Conservation (phyloP, 345 rosid species). For the Dipteronia sinensis region DNA sequence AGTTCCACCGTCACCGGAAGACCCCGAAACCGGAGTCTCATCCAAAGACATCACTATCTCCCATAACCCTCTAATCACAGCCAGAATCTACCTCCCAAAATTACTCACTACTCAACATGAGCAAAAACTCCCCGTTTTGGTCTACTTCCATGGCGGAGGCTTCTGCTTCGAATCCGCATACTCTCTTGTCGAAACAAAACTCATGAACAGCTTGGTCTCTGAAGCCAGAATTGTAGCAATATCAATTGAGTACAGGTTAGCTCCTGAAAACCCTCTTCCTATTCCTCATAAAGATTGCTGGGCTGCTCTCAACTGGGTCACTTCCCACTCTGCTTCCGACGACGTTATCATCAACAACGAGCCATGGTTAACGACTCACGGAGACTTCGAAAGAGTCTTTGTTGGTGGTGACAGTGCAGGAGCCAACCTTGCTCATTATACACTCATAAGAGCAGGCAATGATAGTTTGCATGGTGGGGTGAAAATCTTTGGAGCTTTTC, state of each 20-base stretch:
- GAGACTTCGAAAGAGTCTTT: slow-evolving; percentile 35
- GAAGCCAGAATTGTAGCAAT: slow-evolving; percentile 35
- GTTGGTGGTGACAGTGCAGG: slow-evolving; percentile 54
- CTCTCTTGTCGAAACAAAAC: slow-evolving; percentile 23
- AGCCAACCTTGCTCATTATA: slow-evolving; percentile 38
- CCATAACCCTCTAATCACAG: slow-evolving; percentile 29
- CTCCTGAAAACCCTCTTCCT: slow-evolving; percentile 50
- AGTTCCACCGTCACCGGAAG: slow-evolving; percentile 23
- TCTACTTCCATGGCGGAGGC: slow-evolving; percentile 52
- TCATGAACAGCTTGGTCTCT: slow-evolving; percentile 29
- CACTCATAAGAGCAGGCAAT: slow-evolving; percentile 31
- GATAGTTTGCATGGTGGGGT: slow-evolving; percentile 31
- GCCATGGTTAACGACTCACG: slow-evolving; percentile 42
- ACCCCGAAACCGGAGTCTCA: slow-evolving; percentile 42
- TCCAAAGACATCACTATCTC: slow-evolving; percentile 42
- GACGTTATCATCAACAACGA: slow-evolving; percentile 22
- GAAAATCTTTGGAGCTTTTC: slow-evolving; percentile 32
- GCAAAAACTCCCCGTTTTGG: slow-evolving; percentile 40
- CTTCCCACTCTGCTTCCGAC: slow-evolving; percentile 21
- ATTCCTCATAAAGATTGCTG: slow-evolving; percentile 46
- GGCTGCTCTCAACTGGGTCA: slow-evolving; percentile 44
- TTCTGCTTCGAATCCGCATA: slow-evolving; percentile 46
- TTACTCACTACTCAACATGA: not conserved
- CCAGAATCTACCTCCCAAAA: slow-evolving; percentile 45
- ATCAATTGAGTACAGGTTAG: slow-evolving; percentile 48